These are phyloP conservation scores for Medicago truncatula DNA, from an alignment of 306 rosid genomes.

Conservation along the genomic window MtrunA17r5.0-ANR NC_053048.1:46473001-46473500, in stretches of 20 bases:
- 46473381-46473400: conserved; percentile 92
- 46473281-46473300: conserved; percentile 18
- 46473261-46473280: conserved; percentile 14
- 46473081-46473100: conserved; percentile 36
- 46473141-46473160: conserved; percentile 75
- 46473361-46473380: conserved; percentile 62
- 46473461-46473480: conserved; percentile 91
- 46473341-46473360: conserved; percentile 34
- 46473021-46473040: conserved; percentile 15
- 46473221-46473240: conserved; percentile 86
- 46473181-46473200: conserved; percentile 78
- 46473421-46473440: conserved; percentile 85
- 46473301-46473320: conserved; percentile 9
- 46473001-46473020: conserved; percentile 68
- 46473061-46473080: conserved; percentile 17
- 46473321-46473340: neutral
- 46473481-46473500: conserved; percentile 92
- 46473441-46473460: conserved; percentile 87
- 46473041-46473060: conserved; percentile 7
- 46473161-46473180: conserved; percentile 79
- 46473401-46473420: conserved; percentile 74
- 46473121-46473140: conserved; percentile 99
- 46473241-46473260: conserved; percentile 65
- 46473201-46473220: conserved; percentile 73
- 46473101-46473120: conserved; percentile 76